Conservation (phyloP, 2,329 filamentous ascomycete genomes). For the Bipolaris oryzae region DNA sequence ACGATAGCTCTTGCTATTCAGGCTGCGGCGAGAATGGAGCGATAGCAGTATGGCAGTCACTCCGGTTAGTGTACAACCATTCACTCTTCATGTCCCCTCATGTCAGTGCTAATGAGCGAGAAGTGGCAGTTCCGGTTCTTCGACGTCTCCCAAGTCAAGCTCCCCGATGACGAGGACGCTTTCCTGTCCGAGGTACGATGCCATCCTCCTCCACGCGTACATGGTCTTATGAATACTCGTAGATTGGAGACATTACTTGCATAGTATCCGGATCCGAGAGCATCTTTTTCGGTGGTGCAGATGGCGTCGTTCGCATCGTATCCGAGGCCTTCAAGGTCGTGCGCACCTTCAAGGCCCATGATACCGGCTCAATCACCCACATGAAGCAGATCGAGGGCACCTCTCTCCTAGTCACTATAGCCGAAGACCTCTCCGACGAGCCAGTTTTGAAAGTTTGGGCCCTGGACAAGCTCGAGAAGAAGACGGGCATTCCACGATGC, state of each 20-base stretch:
- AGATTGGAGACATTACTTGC: conserved; percentile 73
- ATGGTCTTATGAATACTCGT: conserved; percentile 35
- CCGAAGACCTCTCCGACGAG: conserved; percentile 86
- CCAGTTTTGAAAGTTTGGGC: conserved; percentile 97
- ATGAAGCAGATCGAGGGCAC: conserved; percentile 92
- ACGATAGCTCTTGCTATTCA: conserved; percentile 31
- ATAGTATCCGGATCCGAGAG: conserved; percentile 87
- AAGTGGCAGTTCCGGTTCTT: conserved; percentile 99
- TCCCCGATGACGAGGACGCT: conserved; percentile 78
- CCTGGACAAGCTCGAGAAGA: conserved; percentile 90
- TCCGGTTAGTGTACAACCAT: conserved; percentile 39
- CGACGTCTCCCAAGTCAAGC: conserved; percentile 83
- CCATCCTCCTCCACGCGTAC: conserved; percentile 10
- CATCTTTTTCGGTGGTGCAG: conserved; percentile 83
- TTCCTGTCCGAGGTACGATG: conserved; percentile 76
- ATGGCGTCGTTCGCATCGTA: conserved; percentile 87
- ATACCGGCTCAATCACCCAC: conserved; percentile 79
- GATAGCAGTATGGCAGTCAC: conserved; percentile 51
- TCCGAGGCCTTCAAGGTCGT: conserved; percentile 86
- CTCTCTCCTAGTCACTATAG: conserved; percentile 80
- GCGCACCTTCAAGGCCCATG: conserved; percentile 85
- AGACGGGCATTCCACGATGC: conserved; percentile 86
- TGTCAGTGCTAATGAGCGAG: conserved; percentile 31
- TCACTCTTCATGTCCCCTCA: conserved; percentile 1
- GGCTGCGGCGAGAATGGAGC: conserved; percentile 30